Evolutionary conservation across 228 moss, liverwort and hornwort genomes (phyloP).

Genomic region (Sphagnum fallax): DNA sequence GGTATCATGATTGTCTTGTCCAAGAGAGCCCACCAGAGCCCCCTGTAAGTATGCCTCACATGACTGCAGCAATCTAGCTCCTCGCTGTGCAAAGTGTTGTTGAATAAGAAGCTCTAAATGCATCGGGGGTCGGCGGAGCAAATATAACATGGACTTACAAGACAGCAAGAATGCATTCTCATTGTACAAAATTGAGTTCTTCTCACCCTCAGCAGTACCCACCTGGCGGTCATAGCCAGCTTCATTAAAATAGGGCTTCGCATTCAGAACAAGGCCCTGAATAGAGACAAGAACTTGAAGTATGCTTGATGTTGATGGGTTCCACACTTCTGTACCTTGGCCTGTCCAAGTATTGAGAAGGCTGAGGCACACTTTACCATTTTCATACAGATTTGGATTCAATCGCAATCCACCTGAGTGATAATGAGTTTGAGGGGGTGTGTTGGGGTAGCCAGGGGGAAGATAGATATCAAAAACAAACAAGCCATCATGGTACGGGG

Average conservation of each 20-base stretch:
- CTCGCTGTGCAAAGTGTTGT: conserved; percentile 63
- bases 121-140: conserved; percentile 82
- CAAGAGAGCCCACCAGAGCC: conserved; percentile 27
- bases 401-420: conserved; percentile 92
- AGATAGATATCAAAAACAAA: conserved; percentile 91
- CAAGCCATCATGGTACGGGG: conserved; percentile 94
- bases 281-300: conserved; percentile 87
- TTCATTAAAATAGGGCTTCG: conserved; percentile 96
- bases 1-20: conserved; percentile 13
- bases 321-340: conserved; percentile 94
- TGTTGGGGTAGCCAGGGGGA: conserved; percentile 83
- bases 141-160: conserved; percentile 95
- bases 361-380: conserved; percentile 94
- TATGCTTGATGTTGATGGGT: conserved; percentile 88
- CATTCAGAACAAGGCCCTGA: conserved; percentile 94
- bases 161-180: conserved; percentile 94
- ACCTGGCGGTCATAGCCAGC: conserved; percentile 97
- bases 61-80: conserved; percentile 52
- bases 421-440: conserved; percentile 75
- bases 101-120: conserved; percentile 79
- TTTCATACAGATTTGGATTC: conserved; percentile 98
- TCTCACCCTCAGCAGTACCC: conserved; percentile 94
- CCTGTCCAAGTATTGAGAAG: conserved; percentile 99
- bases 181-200: conserved; percentile 86
- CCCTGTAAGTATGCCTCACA: conserved; percentile 85